Conservation (phyloP, 129 eudicot species). For the Flaveria bidentis region DNA sequence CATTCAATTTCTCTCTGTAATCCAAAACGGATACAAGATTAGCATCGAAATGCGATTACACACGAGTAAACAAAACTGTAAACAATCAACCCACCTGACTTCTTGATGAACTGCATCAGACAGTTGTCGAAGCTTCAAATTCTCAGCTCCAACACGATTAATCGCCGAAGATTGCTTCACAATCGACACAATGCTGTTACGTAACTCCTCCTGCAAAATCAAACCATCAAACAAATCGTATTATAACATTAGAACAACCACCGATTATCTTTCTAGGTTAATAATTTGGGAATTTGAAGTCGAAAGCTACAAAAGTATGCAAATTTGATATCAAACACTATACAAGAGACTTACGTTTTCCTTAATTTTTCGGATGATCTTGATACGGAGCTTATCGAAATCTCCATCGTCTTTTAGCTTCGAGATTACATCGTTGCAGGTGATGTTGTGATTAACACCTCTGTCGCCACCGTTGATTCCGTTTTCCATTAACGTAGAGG, state of each 20-base stretch:
- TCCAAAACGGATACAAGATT: slow-evolving; percentile 4
- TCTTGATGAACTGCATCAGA: slow-evolving; percentile 88
- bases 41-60: neutral
- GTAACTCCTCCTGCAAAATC: slow-evolving; percentile 69
- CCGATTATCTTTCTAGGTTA: neutral
- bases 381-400: slow-evolving; percentile 88
- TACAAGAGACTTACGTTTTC: slow-evolving; percentile 54
- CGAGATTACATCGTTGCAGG: slow-evolving; percentile 62
- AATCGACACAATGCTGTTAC: slow-evolving; percentile 53
- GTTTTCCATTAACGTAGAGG: slow-evolving; percentile 39
- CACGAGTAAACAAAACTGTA: neutral
- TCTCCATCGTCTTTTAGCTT: slow-evolving; percentile 93
- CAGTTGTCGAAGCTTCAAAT: slow-evolving; percentile 75
- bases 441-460: slow-evolving; percentile 34
- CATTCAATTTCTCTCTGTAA: slow-evolving; percentile 65
- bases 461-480: slow-evolving; percentile 31
- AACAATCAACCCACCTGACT: slow-evolving; percentile 56
- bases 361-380: slow-evolving; percentile 70
- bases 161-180: slow-evolving; percentile 73
- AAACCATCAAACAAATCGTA: neutral
- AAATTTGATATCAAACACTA: neutral
- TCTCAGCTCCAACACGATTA: slow-evolving; percentile 75
- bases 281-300: neutral
- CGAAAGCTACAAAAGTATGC: neutral
- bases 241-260: too few species aligned